Base-by-base conservation (phyloP, 78 protist genomes). In the Cavenderia fasciculata region DNA sequence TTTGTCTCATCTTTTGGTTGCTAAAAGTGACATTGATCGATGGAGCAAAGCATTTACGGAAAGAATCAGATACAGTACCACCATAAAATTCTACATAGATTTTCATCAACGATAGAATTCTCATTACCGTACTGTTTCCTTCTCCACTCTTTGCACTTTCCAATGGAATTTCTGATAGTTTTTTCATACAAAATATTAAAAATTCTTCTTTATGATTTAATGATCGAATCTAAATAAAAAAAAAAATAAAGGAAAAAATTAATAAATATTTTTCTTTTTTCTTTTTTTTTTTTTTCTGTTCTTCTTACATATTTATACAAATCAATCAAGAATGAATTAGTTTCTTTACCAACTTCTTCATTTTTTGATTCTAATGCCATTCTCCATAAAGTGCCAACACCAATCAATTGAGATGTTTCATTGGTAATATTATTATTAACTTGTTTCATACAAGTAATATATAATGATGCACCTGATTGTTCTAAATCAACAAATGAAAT, bases 361-460 rank as follows among this genome's bases (percentile, higher is more conserved):
- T 82, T 78, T 47, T 31, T n/a, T 27, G 65, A 85, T 57, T 86
- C 89, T 11, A 85, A 29, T 34, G 66, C 79, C 11, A 93, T 63
- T 59, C 88, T 63, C 95, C 95, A 93, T 23, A 86, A 70, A 71
- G 56, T 62, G 21, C 86, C 95, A 5, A 86, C 49, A 44, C 95
- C 95, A 38, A 77, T 25, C 29, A 84, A 11, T 23, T 71, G 59
- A 29, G 56, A 34, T 23, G 49, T 63, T 11, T 12, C 38, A 63
- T 4, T 6, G 12, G 3, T 40, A 18, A 63, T 36, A 10, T 85
- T 27, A 31, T 8, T 3, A 52, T 86, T 74, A 71, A 86, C 68
- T 43, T 8, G 14, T 46, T 49, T 76, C 44, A 65, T 41, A 61
- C 93, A 70, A 69, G 27, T 31, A 11, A 23, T 74, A 41, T 73